A percentile compares a stretch with the other conserved stretches of the same genome.
phyloP scores from a whole-genome alignment of 2,329 filamentous ascomycete species.

The Xylaria sp. region DNA sequence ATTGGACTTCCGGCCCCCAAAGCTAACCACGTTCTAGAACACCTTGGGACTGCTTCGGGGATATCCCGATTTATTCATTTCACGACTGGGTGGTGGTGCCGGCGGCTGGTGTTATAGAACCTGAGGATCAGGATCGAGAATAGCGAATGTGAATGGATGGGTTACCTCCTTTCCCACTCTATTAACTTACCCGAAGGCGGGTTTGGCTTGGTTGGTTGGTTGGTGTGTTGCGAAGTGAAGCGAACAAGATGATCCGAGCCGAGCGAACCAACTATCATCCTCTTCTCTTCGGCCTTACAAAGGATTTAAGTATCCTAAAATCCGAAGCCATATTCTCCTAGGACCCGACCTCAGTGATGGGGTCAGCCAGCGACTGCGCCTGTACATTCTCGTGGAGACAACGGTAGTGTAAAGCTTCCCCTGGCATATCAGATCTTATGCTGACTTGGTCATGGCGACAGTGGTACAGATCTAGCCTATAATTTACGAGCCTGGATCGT shows the following conservation, averaged over 20 bases:
- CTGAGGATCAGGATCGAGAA: neutral
- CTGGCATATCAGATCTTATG: neutral
- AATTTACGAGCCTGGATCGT: neutral
- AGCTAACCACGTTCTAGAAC: too few relatives aligned
- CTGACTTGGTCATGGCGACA: neutral
- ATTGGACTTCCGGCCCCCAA: too few relatives aligned
- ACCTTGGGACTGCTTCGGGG: neutral
- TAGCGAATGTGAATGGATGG: neutral
- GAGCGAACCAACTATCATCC: conserved; percentile 12
- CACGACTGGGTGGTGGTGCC: too few relatives aligned
- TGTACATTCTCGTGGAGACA: neutral
- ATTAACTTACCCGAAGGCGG: neutral
- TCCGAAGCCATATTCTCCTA: too few relatives aligned
- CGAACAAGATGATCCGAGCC: neutral
- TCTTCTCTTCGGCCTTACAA: neutral
- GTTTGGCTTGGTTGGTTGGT: neutral
- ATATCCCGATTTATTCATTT: neutral
- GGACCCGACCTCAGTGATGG: too few relatives aligned
- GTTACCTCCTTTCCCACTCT: neutral
- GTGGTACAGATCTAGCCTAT: neutral
- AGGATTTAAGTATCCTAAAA: neutral
- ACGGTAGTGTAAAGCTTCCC: neutral
- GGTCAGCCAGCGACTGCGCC: too few relatives aligned
- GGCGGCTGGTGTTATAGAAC: too few relatives aligned
- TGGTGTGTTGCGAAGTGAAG: too few relatives aligned